Evolutionary conservation across 2,329 filamentous ascomycete species (phyloP), one percentile per base, ranked within the genome.

Genomic region (Diaporthe citrichinensis): DNA sequence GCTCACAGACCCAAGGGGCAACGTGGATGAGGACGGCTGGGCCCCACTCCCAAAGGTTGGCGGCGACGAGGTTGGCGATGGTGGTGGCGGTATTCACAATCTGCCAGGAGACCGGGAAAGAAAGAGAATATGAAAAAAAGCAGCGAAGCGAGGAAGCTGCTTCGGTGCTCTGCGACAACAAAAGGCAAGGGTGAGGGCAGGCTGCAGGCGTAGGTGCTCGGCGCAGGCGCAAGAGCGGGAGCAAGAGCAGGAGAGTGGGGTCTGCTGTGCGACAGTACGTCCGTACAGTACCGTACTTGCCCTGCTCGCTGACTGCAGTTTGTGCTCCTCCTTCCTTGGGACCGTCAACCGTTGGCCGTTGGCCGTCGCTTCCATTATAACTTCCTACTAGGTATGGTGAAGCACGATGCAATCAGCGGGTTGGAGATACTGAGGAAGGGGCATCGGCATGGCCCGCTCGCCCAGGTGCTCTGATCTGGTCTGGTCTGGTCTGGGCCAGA

Each of bases 31-130:
- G 46, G 46, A 39, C n/a, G 49, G 41, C 61, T 23, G 39, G 15
- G 41, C 9, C 7, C 39, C 36, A 12, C 59, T 36, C 59, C n/a
- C 53, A 6, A 20, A 28, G 46, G 12, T 53, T 39, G 65, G 34
- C 65, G 65, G 23, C 65, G 65, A 68, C 65, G 44, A 68, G 36
- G 46, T 68, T 68, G 65, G 39, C n/a, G 65, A 68, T 68, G 65
- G 65, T 53, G 31, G 46, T 53, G 46, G n/a, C n/a, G n/a, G 46
- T 53, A 34, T n/a, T 41, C 15, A 39, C 12, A n/a, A 8, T 7
- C 5, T 39, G 34, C 14, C 65, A 53, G 31, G 34, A 68, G n/a
- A 31, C 46, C 10, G 49, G 49, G 25, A 8, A 15, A 57, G 5
- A 20, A 31, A 17, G n/a, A n/a, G n/a, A n/a, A n/a, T n/a, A n/a